Evolutionary conservation across 2,329 filamentous ascomycete genomes (phyloP).

Genomic region (Monosporascus sp.): DNA sequence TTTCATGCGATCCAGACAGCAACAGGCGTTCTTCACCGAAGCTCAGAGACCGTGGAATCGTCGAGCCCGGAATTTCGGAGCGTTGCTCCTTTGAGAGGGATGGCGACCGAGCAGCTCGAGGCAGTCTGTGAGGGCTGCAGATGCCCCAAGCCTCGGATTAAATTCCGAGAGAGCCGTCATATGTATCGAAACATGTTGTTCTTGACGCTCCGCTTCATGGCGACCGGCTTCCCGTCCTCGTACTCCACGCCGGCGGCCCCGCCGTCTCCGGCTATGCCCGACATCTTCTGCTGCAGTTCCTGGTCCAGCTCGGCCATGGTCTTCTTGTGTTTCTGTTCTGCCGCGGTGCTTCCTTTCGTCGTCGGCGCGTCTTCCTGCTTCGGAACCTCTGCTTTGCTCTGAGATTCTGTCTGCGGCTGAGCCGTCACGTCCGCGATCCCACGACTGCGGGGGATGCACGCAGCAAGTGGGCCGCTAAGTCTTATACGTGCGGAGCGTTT

Average conservation of each 20-base stretch:
- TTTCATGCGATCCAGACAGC: no score
- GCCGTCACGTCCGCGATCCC: not conserved
- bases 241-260: constrained; percentile 68
- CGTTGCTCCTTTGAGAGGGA: no score
- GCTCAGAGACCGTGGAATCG: no score
- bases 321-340: constrained; percentile 32
- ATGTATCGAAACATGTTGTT: constrained; percentile 76
- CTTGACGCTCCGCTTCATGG: constrained; percentile 68
- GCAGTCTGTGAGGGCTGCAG: no score
- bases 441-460: not conserved
- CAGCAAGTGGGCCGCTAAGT: not conserved
- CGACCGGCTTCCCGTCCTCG: constrained; percentile 65
- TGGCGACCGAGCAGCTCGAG: no score
- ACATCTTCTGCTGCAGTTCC: constrained; percentile 60
- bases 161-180: constrained; percentile 22
- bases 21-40: no score
- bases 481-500: not conserved
- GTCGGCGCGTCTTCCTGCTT: not conserved
- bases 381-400: not conserved
- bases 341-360: not conserved
- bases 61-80: no score
- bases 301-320: constrained; percentile 59
- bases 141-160: no score
- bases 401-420: not conserved
- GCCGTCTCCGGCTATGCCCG: constrained; percentile 62